Evolutionary conservation across 2,329 filamentous ascomycete genomes (phyloP), one percentile per base, ranked within the genome.

Genomic region (Xylariaceae sp.): DNA sequence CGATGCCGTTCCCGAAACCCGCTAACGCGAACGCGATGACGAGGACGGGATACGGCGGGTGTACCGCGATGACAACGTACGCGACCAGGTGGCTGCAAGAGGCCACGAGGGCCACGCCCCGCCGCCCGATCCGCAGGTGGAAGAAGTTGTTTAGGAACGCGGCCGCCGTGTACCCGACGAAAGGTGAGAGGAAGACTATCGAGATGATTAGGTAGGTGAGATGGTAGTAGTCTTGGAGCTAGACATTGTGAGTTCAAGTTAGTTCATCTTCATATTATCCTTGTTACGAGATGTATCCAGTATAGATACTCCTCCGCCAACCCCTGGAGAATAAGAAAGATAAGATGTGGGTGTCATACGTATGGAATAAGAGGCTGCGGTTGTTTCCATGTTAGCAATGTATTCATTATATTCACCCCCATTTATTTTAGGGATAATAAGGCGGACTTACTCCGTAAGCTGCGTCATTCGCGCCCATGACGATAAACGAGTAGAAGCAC

Each of bases 1-100:
- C 77, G 0, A 91, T 72, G 0, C 89, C 89, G 67, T 89, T 91
- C 0, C 88, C 89, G 51, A 91, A 86, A 0, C 89, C 89, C 0
- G 87, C 84, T 2, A 91, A 70, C 60, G 85, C 81, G 67, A 87
- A 90, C 8, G 85, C 80, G 9, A 90, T 68, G 1, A 90, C 83
- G 0, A 91, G 75, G 1, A 85, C 85, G 0, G 87, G 85, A 63
- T 87, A 91, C 0, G 87, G 87, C 1, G 88, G 89, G 68, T 90
- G 89, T 4, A 84, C 68, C 0, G 82, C 78, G 33, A 88, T 82
- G 50, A 88, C 77, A 36, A 86, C 74, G 66, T 90, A 91, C 5
- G 87, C 79, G n/a, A 84, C 48, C 1, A 90, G 62, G 67, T 91
- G 88, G 64, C 82, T 84, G 0, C 73, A 61, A 0, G 87, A 83